Evolutionary conservation across 2,329 filamentous ascomycete genomes (phyloP), one percentile per base, ranked within the genome.

Genomic region (Lachnellula arida): DNA sequence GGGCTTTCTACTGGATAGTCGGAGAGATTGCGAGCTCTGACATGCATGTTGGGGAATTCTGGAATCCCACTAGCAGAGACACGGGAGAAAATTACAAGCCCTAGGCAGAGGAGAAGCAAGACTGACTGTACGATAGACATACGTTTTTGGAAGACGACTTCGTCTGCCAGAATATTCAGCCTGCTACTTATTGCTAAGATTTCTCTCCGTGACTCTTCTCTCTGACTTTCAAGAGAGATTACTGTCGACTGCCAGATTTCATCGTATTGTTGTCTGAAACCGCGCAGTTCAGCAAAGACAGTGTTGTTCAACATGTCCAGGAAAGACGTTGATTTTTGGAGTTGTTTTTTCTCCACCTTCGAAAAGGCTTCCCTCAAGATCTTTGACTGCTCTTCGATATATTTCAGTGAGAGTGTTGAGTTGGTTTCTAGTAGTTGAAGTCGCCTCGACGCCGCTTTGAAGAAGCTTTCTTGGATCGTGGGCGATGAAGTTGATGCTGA

Each of bases 201-300:
- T 68, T 97, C 92, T 54, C 85, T 81, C 67, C 92, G 85, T 15
- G 89, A 89, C 63, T 91, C 86, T 68, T 96, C 88, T 43, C 91
- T 86, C 71, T 97, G 93, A 43, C 85, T 86, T 70, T 97, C 91
- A 14, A 97, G 82, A 32, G 95, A 92, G 54, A 96, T 86, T 22
- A 97, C 87, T 11, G 95, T 97, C 19, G 89, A 93, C 72, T 96
- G 92, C 92, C 93, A 97, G 12, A 97, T 85, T 68, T 97, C 90
- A 68, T 97, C 93, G 71, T 97, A 97, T 70, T 97, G 89, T 56
- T 86, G 84, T 51, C 90, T 83, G 60, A 94, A 87, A 49, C 81
- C 84, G 59, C 84, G 84, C 37, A 96, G 77, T 71, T 99, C 94
- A 15, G 82, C 80, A 40, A 96, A 80, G 1, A 97, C 91, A 0